Evolutionary conservation across 2,329 filamentous ascomycete species (phyloP).

Genomic region (Stemphylium beticola): DNA sequence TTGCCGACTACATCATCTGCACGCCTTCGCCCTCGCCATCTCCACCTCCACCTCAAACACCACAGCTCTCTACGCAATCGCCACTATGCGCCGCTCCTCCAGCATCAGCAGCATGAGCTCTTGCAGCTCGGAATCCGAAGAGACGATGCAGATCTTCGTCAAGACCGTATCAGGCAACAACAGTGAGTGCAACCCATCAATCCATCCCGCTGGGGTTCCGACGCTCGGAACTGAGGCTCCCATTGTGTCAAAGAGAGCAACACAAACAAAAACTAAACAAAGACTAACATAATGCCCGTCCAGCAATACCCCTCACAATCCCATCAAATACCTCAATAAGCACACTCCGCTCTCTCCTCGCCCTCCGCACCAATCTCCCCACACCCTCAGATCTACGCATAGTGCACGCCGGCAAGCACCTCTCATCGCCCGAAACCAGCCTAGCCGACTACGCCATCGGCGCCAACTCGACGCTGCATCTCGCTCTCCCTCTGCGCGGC

Average conservation of each 20-base stretch:
- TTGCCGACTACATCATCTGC: constrained; percentile 5
- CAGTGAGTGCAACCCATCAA: constrained; percentile 57
- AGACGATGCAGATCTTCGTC: constrained; percentile 67
- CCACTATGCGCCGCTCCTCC: constrained; percentile 45
- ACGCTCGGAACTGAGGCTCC: constrained; percentile 12
- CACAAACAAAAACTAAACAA: not conserved
- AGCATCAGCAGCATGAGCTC: constrained; percentile 53
- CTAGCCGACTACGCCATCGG: constrained; percentile 58
- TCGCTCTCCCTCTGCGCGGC: constrained; percentile 63
- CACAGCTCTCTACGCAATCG: constrained; percentile 19
- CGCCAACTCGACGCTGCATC: constrained; percentile 59
- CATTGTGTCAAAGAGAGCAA: not conserved
- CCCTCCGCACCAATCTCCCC: constrained; percentile 62
- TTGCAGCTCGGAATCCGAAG: constrained; percentile 52
- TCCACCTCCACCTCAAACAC: constrained; percentile 19
- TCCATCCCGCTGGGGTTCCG: constrained; percentile 20
- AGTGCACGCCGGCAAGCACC: constrained; percentile 64
- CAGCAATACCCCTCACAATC: constrained; percentile 64
- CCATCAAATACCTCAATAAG: constrained; percentile 61
- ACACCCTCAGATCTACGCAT: constrained; percentile 58
- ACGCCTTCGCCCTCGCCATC: not conserved
- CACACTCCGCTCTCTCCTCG: constrained; percentile 63
- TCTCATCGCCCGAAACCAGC: constrained; percentile 51
- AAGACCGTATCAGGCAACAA: constrained; percentile 62
- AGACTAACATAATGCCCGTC: constrained; percentile 19